Base-by-base conservation (phyloP, 1,284 basidiomycete genomes). In the Xerocomus minutiporus region DNA sequence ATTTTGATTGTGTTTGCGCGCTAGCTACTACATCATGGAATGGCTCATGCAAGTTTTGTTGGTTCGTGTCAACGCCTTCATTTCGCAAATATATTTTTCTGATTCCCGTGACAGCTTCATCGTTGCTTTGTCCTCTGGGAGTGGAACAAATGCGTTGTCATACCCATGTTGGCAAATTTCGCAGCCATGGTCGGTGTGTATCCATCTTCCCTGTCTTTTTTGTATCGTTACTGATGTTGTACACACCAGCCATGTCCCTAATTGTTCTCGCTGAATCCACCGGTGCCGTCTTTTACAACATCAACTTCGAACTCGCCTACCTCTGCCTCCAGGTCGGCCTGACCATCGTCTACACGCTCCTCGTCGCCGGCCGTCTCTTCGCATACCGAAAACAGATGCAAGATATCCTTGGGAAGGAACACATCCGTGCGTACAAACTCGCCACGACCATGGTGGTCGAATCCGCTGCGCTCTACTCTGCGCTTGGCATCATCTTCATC, bases 91-190 rank as follows among this genome's bases (percentile, higher is more conserved):
- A 11, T 29, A 9, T 8, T 43, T 8, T 25, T 2, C 17, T 23
- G 20, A 41, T 20, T 9, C 13, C 17, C 23, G 13, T 8, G n/a
- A 29, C 20, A 68, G 61, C 58, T 69, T 6, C 50, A 68, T 42
- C 65, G 67, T 8, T 71, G 69, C 45, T 57, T 62, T 36, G 44
- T 59, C 9, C 50, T 70, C 38, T 70, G 64, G 68, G 26, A 46
- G 39, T 59, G 61, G 57, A 13, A 54, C 29, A 51, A 36, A 40
- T 39, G 3, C 4, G 35, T 71, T 1, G 44, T 67, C 6, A 13
- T 58, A 2, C 48, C 59, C n/a, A 67, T 70, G 65, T 48, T 48
- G n/a, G 15, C 48, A 8, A 40, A 68, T 7, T 63, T 58, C 39
- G 23, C 54, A 28, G 56, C 58, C 15, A 63, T 63, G 61, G 28